Percentiles rank a stretch among this genome's conserved stretches.
phyloP scores from a whole-genome alignment of 768 basidiomycete species.

The Tubosaeta brunneosetosa region DNA sequence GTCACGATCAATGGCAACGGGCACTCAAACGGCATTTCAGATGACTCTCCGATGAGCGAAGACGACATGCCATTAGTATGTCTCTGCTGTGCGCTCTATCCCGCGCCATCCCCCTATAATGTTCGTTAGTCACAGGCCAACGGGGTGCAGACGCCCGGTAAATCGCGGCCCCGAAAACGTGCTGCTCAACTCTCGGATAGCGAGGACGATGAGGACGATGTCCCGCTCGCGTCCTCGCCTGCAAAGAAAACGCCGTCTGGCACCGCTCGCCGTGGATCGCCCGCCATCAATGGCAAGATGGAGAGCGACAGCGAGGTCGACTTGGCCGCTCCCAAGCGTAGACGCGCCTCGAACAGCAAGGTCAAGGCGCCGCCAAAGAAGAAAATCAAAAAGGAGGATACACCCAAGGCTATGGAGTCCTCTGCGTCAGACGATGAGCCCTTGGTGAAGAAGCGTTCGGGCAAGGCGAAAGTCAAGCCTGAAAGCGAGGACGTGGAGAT shows the following conservation, averaged over 20 bases:
- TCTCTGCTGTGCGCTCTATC: slow-evolving; percentile 10
- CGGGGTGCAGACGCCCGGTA: slow-evolving; percentile 38
- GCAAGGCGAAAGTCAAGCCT: slow-evolving; percentile 39
- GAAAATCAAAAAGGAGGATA: slow-evolving; percentile 56
- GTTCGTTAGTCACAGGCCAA: slow-evolving; percentile 51
- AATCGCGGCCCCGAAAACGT: slow-evolving; percentile 45
- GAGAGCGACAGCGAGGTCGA: slow-evolving; percentile 41
- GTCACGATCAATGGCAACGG: slow-evolving; percentile 43
- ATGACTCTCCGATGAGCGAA: slow-evolving; percentile 55
- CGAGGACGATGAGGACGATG: slow-evolving; percentile 67
- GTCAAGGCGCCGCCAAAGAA: slow-evolving; percentile 58
- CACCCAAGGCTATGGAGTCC: slow-evolving; percentile 12
- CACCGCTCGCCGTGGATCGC: slow-evolving; percentile 37
- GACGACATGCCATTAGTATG: slow-evolving; percentile 70
- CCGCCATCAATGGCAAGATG: slow-evolving; percentile 40
- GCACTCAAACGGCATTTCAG: slow-evolving; percentile 35
- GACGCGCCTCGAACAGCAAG: slow-evolving; percentile 42
- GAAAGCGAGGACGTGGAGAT: slow-evolving; percentile 47
- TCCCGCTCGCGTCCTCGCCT: slow-evolving; percentile 69
- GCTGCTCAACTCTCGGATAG: slow-evolving; percentile 52
- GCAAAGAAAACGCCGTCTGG: slow-evolving; percentile 44
- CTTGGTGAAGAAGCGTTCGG: slow-evolving; percentile 19
- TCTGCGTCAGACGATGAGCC: slow-evolving; percentile 37
- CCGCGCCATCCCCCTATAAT: slow-evolving; percentile 19
- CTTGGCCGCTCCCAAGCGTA: slow-evolving; percentile 41